Base-by-base conservation (phyloP, 2,329 filamentous ascomycete genomes). In the Seiridium cupressi region DNA sequence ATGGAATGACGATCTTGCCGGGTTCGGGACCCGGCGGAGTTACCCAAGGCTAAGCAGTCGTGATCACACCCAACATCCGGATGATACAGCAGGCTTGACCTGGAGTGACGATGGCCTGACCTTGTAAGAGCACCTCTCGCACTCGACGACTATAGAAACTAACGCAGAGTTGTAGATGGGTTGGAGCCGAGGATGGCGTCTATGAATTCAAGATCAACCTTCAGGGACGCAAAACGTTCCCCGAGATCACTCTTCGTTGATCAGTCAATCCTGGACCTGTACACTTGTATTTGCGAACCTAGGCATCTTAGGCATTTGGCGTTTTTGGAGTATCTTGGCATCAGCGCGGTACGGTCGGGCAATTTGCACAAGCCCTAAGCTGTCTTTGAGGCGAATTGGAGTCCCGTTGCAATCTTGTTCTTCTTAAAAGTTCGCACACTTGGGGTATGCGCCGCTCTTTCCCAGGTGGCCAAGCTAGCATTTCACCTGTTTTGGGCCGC, bases 141-240 rank as follows among this genome's bases (percentile, higher is more conserved):
- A n/a, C 34, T 11, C 7, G n/a, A 47, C 47, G 44, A 35, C 18
- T 47, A 31, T 3, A 31, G 55, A 48, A 40, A 6, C 7, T 31
- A 5, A 44, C 35, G 32, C 58, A 31, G 8, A 11, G 18, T 11
- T 44, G 3, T 56, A 89, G 86, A 59, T 89, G 84, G 66, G 77
- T 88, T 46, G 87, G 84, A 26, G 84, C 86, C 40, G 87, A 91
- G 69, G 87, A 91, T 65, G 90, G 90, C 59, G 89, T 93, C 58
- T 91, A 91, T 68, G 89, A 93, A 74, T 86, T 91, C 66, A 83
- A 81, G 40, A 81, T 93, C 64, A 87, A 92, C 69, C 67, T 87
- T 18, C 79, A 84, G 54, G 80, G 77, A 60, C 81, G 90, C 61
- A 90, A 86, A 72, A 75, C 81, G 38, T 83, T 80, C 63, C 84